These are phyloP conservation scores for Hemisphaericaspora xylofermentans DNA, from an alignment of 1,139 yeast genomes.

Conservation along the genomic window DNA sequence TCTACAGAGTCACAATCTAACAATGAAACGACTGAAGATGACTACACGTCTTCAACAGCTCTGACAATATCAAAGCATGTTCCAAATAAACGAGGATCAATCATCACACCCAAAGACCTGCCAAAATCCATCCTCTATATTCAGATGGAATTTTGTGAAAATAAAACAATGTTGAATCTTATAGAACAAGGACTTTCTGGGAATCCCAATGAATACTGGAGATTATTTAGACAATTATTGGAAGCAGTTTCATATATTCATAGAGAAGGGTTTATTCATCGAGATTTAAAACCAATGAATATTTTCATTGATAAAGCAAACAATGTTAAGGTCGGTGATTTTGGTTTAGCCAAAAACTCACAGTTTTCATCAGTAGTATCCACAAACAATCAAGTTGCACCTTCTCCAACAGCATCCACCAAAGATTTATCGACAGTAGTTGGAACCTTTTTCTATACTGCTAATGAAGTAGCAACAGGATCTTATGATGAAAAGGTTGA, in stretches of 20 bases:
- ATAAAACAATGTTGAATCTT: conserved; percentile 80
- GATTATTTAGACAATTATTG: conserved; percentile 79
- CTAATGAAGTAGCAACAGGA: conserved; percentile 80
- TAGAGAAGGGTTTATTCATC: conserved; percentile 88
- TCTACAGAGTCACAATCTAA: conserved; percentile 17
- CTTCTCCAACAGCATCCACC: conserved; percentile 15
- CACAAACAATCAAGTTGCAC: conserved; percentile 40
- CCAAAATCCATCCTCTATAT: conserved; percentile 63
- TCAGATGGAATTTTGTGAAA: conserved; percentile 98
- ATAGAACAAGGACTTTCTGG: conserved; percentile 77
- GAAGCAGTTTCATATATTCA: conserved; percentile 94
- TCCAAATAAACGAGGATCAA: not conserved
- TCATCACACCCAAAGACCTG: conserved; percentile 2
- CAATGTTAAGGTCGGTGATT: conserved; percentile 93
- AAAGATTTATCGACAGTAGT: conserved; percentile 84
- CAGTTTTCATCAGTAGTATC: conserved; percentile 42
- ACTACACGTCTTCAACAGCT: not conserved
- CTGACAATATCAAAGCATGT: not conserved
- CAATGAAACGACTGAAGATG: conserved; percentile 13
- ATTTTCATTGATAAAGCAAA: conserved; percentile 89
- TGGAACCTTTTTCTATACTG: conserved; percentile 92
- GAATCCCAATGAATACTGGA: conserved; percentile 82
- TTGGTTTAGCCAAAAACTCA: conserved; percentile 88
- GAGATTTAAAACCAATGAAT: conserved; percentile 94
- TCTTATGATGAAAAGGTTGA: conserved; percentile 89